Evolutionary conservation across 768 basidiomycete genomes (phyloP).

Genomic region (Lactifluus echinatus): DNA sequence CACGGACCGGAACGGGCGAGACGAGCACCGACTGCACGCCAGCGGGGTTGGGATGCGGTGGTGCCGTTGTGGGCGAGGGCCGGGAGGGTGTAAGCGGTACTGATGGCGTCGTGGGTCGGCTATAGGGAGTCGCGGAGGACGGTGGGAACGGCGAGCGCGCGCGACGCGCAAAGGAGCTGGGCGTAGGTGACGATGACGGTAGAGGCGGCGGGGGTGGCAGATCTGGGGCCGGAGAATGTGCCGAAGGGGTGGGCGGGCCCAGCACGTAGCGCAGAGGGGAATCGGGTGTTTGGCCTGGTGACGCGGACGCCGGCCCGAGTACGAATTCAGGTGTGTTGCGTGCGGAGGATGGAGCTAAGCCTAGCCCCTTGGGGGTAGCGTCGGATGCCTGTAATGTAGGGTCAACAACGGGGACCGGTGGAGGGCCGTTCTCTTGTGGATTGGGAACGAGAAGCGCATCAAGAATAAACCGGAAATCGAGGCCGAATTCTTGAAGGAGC

Average conservation of each 20-base stretch:
- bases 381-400: conserved; percentile 24
- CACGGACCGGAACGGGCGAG: conserved; percentile 4
- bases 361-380: conserved; percentile 22
- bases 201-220: neutral
- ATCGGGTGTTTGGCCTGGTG: neutral
- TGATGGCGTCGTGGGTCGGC: conserved; percentile 3
- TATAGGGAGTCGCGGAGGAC: conserved; percentile 2
- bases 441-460: conserved; percentile 56
- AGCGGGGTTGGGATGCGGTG: neutral
- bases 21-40: neutral
- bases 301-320: neutral
- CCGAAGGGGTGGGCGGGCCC: neutral
- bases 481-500: conserved; percentile 87
- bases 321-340: conserved; percentile 10
- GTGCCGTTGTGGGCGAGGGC: neutral
- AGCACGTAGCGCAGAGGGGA: neutral
- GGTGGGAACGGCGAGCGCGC: conserved; percentile 10
- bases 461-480: conserved; percentile 92
- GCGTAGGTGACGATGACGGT: neutral
- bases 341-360: conserved; percentile 25
- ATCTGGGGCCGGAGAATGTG: neutral
- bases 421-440: conserved; percentile 23
- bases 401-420: conserved; percentile 22
- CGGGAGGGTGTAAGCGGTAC: neutral
- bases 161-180: conserved; percentile 3